phyloP scores from a whole-genome alignment of 2,329 filamentous ascomycete genomes.

The Arachnopeziza araneosa region DNA sequence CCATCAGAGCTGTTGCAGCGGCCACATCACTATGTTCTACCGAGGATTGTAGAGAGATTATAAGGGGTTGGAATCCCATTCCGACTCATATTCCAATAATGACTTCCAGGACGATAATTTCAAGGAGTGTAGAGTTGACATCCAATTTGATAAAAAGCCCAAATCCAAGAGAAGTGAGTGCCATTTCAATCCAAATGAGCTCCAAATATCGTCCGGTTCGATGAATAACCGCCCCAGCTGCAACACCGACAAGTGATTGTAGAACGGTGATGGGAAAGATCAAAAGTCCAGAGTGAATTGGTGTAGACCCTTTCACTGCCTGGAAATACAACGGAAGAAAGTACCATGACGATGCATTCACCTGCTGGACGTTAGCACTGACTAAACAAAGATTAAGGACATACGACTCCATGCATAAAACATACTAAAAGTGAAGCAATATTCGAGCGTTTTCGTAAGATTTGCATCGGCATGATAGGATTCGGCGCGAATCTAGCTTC shows the following conservation, averaged over 20 bases:
- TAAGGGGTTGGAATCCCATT: constrained; percentile 60
- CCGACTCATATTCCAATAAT: constrained; percentile 58
- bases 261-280: neutral
- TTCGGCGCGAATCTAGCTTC: constrained; percentile 67
- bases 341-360: neutral
- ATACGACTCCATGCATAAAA: neutral
- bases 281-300: constrained; percentile 63
- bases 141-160: constrained; percentile 59
- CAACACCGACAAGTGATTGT: constrained; percentile 27
- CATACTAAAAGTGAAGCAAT: constrained; percentile 60
- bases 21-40: constrained; percentile 45
- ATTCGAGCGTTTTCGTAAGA: constrained; percentile 64
- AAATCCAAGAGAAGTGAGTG: constrained; percentile 55
- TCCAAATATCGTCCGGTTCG: constrained; percentile 59
- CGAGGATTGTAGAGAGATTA: constrained; percentile 61
- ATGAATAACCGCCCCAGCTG: constrained; percentile 48
- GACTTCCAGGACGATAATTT: constrained; percentile 54
- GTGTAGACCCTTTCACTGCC: constrained; percentile 32
- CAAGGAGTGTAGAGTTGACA: constrained; percentile 45
- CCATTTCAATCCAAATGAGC: constrained; percentile 51
- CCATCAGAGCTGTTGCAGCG: constrained; percentile 44
- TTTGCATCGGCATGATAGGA: constrained; percentile 66
- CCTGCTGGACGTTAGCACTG: neutral
- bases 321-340: constrained; percentile 66
- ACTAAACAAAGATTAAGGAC: neutral